Evolutionary conservation across 345 rosid species (phyloP).

Genomic region (Trapa bicornis): DNA sequence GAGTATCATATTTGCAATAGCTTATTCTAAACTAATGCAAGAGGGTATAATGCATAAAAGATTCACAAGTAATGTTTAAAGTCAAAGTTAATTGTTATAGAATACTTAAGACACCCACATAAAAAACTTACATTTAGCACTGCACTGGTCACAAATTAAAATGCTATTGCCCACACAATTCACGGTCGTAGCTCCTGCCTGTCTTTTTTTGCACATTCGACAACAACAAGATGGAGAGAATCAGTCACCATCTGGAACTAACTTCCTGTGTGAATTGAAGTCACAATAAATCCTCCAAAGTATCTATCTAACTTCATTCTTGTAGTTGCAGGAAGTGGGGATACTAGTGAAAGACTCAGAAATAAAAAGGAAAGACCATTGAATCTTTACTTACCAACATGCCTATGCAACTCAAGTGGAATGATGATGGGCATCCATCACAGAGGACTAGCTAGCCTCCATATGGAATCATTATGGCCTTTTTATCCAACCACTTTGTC

Average conservation of each 20-base stretch:
- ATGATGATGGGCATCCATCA: slow-evolving; percentile 73
- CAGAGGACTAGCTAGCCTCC: slow-evolving; percentile 69
- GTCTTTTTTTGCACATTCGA: slow-evolving; percentile 28
- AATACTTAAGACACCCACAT: too few relatives aligned
- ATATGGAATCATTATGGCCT: slow-evolving; percentile 41
- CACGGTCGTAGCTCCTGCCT: slow-evolving; percentile 11
- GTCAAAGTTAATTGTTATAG: too few relatives aligned
- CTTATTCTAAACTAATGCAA: neutral
- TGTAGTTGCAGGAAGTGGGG: too few relatives aligned
- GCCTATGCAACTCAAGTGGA: slow-evolving; percentile 57
- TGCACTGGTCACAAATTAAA: slow-evolving; percentile 45
- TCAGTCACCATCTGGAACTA: slow-evolving; percentile 55
- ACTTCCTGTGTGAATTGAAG: slow-evolving; percentile 7
- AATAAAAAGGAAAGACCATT: neutral
- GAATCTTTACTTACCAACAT: slow-evolving; percentile 27
- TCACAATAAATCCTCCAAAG: neutral
- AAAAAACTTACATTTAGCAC: slow-evolving; percentile 25
- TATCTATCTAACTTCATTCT: neutral
- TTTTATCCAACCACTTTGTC: slow-evolving; percentile 14
- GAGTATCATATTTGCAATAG: too few relatives aligned
- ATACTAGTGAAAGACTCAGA: neutral
- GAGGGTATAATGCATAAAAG: too few relatives aligned
- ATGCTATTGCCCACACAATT: slow-evolving; percentile 2
- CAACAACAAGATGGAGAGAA: slow-evolving; percentile 75
- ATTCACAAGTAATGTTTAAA: too few relatives aligned